These are phyloP conservation scores for Blastobotrys terrestris DNA, from an alignment of 805 yeast species.

Conservation along the genomic window DNA sequence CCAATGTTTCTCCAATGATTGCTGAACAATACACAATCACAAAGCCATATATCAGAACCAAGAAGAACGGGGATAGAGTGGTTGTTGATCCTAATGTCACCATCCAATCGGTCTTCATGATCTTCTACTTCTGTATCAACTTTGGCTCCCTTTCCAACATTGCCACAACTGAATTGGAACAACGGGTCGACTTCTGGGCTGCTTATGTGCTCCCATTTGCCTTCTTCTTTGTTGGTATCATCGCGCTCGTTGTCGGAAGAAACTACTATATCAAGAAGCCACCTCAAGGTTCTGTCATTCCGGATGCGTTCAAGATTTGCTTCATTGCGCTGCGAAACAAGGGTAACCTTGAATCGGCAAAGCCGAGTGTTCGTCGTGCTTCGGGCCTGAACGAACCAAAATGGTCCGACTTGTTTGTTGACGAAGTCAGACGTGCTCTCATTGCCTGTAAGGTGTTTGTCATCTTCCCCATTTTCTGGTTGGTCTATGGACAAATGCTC, in stretches of 20 bases:
- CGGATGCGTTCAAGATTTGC: slow-evolving; percentile 44
- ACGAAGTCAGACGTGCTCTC: slow-evolving; percentile 60
- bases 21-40: slow-evolving; percentile 67
- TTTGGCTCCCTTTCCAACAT: slow-evolving; percentile 68
- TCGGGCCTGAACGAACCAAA: slow-evolving; percentile 34
- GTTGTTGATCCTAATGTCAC: slow-evolving; percentile 66
- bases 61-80: slow-evolving; percentile 59
- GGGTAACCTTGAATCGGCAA: slow-evolving; percentile 48
- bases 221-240: slow-evolving; percentile 56
- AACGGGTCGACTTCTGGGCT: slow-evolving; percentile 53
- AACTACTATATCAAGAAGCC: slow-evolving; percentile 52
- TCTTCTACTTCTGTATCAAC: slow-evolving; percentile 71
- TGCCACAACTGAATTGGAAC: slow-evolving; percentile 70
- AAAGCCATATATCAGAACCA: slow-evolving; percentile 51
- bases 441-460: slow-evolving; percentile 68
- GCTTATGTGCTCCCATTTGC: slow-evolving; percentile 68
- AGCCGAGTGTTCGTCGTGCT: slow-evolving; percentile 49
- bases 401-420: slow-evolving; percentile 69
- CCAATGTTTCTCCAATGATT: slow-evolving; percentile 68
- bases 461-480: slow-evolving; percentile 70
- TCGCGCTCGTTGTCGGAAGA: slow-evolving; percentile 47
- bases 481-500: slow-evolving; percentile 66
- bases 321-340: slow-evolving; percentile 42
- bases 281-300: slow-evolving; percentile 55
- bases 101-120: slow-evolving; percentile 66